Evolutionary conservation across 2,329 filamentous ascomycete genomes (phyloP).

Genomic region (Beauveria bassiana): DNA sequence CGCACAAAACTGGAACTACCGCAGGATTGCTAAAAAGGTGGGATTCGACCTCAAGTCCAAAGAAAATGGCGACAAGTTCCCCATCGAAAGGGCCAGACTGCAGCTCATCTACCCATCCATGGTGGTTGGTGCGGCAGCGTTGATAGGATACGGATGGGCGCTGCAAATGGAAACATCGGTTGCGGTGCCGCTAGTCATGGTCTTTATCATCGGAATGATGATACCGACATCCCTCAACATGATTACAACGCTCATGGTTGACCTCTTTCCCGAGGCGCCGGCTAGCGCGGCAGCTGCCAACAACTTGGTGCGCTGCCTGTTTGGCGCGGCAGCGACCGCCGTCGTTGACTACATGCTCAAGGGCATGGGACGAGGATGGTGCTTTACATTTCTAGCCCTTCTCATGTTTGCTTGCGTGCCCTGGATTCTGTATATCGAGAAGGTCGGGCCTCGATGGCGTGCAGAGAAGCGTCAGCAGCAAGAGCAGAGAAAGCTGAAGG

Average conservation of each 20-base stretch:
- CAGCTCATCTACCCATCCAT: conserved; percentile 48
- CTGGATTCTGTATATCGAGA: conserved; percentile 40
- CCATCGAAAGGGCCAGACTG: conserved; percentile 47
- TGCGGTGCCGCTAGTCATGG: conserved; percentile 46
- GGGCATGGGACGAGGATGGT: conserved; percentile 52
- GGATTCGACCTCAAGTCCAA: conserved; percentile 54
- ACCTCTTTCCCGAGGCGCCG: conserved; percentile 52
- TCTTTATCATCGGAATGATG: conserved; percentile 49
- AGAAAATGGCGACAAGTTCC: conserved; percentile 42
- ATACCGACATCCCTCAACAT: conserved; percentile 57
- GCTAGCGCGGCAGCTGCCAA: conserved; percentile 57
- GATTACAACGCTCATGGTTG: conserved; percentile 55
- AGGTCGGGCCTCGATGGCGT: conserved; percentile 41
- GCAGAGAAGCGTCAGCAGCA: conserved; percentile 37
- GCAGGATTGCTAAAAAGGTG: conserved; percentile 53
- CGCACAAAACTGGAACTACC: conserved; percentile 61
- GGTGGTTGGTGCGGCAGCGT: conserved; percentile 41
- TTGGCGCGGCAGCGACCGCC: conserved; percentile 52
- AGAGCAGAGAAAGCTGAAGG: conserved; percentile 15
- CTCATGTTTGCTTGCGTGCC: conserved; percentile 42
- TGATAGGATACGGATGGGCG: conserved; percentile 52
- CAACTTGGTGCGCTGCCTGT: conserved; percentile 54
- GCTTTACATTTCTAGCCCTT: conserved; percentile 50
- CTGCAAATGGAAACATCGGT: conserved; percentile 43
- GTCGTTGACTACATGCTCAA: conserved; percentile 52